Base-by-base conservation (phyloP, 116 monocot species). In the Phalaenopsis hybrid region DNA sequence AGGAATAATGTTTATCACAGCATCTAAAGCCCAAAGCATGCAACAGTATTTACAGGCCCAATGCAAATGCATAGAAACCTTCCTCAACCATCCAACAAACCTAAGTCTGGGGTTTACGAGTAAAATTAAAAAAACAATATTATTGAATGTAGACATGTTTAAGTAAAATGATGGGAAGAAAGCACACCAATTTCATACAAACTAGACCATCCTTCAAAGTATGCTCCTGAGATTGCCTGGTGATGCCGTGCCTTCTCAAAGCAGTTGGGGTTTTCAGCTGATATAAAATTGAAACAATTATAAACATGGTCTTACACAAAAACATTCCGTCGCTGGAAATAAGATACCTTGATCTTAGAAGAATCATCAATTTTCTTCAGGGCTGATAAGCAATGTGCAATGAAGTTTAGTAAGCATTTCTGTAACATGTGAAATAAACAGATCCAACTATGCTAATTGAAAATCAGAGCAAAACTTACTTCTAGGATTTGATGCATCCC, bases 261-360 rank as follows among this genome's bases (percentile, higher is more conserved):
- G 59, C 43, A 81, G 72, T 18, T 51, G 83, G 81, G 59, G 81
- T 78, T 79, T 87, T 91, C 33, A 80, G 74, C 95, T 92, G 87
- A 89, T 59, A 74, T 28, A 72, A 73, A 76, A 45, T 70, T 80
- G 58, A 55, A 85, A 3, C 17, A 84, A 75, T 11, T 23, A 25
- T 77, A 55, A n/a, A 49, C 2, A 18, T 74, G 33, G 20, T 25
- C 16, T 18, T 58, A 82, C 18, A 2, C 17, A 61, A 86, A 57
- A 44, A 16, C 81, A 48, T 84, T 57, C 83, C 61, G 83, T 3
- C 72, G 31, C 18, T 51, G 4, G 3, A 61, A 41, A 41, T 20
- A 34, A 4, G 11, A 82, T 86, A 94, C 94, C 90, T 90, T 90
- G 43, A 57, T 79, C 44, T 78, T 80, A 69, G 83, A 79, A 78